These are phyloP conservation scores for Cyberlindnera veronae DNA, from an alignment of 805 yeast species.

Conservation along the genomic window DNA sequence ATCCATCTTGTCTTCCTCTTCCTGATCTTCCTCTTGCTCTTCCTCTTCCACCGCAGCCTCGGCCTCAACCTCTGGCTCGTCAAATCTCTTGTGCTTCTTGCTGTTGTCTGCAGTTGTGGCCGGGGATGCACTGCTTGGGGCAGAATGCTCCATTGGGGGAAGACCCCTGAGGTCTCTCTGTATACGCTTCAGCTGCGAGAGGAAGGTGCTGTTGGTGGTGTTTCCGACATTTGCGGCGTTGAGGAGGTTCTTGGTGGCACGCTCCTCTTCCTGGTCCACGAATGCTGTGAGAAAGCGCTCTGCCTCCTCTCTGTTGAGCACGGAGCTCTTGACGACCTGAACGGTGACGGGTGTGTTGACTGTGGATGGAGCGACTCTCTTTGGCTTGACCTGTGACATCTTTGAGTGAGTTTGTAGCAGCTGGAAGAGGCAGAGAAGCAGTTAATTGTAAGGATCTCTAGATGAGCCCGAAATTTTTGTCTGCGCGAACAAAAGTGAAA, in stretches of 20 bases:
- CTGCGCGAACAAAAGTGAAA: background rate
- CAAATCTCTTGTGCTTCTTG: constrained; percentile 24
- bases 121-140: background rate
- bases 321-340: constrained; percentile 12
- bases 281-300: constrained; percentile 43
- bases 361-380: constrained; percentile 20
- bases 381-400: constrained; percentile 17
- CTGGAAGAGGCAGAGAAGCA: background rate
- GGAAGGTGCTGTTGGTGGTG: constrained; percentile 26
- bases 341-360: constrained; percentile 28
- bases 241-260: constrained; percentile 12
- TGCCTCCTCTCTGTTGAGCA: constrained; percentile 40
- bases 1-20: constrained; percentile 12
- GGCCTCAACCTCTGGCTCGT: constrained; percentile 8
- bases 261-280: constrained; percentile 30
- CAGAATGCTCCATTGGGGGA: constrained; percentile 48
- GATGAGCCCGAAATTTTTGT: constrained; percentile 6
- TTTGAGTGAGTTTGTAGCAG: background rate
- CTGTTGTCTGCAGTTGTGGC: constrained; percentile 6
- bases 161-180: constrained; percentile 79
- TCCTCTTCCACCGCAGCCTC: background rate
- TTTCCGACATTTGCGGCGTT: constrained; percentile 23
- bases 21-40: constrained; percentile 1
- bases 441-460: too few relatives aligned
- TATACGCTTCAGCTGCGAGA: constrained; percentile 63